Evolutionary conservation across 2,329 filamentous ascomycete genomes (phyloP), one percentile per base, ranked within the genome.

Genomic region (Bimuria novae-zelandiae): DNA sequence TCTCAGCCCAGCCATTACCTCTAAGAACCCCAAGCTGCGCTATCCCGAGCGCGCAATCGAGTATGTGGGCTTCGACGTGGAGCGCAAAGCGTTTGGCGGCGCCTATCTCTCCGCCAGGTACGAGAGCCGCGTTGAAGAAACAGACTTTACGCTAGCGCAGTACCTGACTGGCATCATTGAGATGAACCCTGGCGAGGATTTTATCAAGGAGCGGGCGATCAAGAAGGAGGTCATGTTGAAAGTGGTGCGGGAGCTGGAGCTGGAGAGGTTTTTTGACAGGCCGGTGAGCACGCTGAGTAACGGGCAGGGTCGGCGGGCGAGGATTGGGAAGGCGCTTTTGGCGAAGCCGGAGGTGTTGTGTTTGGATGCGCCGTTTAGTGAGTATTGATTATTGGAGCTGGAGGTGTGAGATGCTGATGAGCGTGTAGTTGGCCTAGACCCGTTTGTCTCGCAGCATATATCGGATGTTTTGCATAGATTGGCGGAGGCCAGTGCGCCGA

Each of bases 221-320:
- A 80, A 85, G 37, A 64, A 76, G 25, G 60, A 65, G 6, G 55
- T 21, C 60, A 73, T 96, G 33, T 72, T 80, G 12, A 80, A 82
- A 7, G 85, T 96, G 0, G 82, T 92, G 14, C 69, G 70, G 6
- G 88, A 95, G 62, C 76, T 99, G 50, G 82, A 83, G 44, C 77
- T 99, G 12, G 77, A 81, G 0, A 77, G 81, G 7, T 78, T 97
- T 40, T 77, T 95, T 1, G 82, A 89, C 33, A 87, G 96, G 69
- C 92, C 93, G 0, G 89, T 97, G 7, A 84, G 89, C 21, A 96
- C 94, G 70, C 76, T 99, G 49, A 97, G 92, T 70, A 97, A 97
- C 73, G 94, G 94, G 0, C 94, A 99, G 75, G 93, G 89, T 6
- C 81, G 93, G 58, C 80, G 94, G 49, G 89, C 93, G 7, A 85